Conservation (phyloP, 176 grass and related monocot genomes). For the Carex myosuroides region DNA sequence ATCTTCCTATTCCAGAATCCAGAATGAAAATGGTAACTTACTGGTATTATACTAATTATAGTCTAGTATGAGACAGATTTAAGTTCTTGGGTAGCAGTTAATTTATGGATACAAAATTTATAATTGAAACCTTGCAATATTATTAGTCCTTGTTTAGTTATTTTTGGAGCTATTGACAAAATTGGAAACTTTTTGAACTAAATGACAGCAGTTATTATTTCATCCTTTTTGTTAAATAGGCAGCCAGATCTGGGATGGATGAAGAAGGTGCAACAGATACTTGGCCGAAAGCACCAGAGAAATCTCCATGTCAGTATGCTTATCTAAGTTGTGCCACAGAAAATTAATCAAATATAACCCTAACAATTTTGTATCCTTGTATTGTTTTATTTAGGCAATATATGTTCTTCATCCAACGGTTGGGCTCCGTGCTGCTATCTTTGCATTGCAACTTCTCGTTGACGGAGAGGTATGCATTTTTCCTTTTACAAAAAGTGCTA, state of each 20-base stretch:
- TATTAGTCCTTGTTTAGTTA: no score
- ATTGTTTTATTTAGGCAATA: conserved; percentile 46
- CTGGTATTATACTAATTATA: not conserved
- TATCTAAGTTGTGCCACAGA: conserved; percentile 13
- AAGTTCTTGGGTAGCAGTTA: not conserved
- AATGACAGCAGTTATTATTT: conserved; percentile 7
- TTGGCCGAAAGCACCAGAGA: conserved; percentile 79
- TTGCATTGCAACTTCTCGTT: conserved; percentile 66
- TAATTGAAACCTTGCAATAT: no score
- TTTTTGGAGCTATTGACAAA: no score
- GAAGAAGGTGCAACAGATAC: conserved; percentile 80
- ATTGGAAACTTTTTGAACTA: not conserved
- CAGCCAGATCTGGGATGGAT: conserved; percentile 94
- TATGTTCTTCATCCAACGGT: conserved; percentile 89
- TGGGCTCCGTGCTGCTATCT: conserved; percentile 73
- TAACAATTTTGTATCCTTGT: not conserved
- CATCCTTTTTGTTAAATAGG: conserved; percentile 37
- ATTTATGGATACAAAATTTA: not conserved
- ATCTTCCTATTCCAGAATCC: not conserved
- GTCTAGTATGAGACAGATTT: not conserved
- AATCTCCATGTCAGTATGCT: conserved; percentile 77
- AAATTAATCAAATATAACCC: not conserved
- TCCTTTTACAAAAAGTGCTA: not conserved
- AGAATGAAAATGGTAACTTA: not conserved
- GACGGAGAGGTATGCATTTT: conserved; percentile 61